A percentile compares a stretch with the other conserved stretches of the same genome.
Conservation (phyloP, 2,329 filamentous ascomycete species). For the Emergomyces pasteurianus region DNA sequence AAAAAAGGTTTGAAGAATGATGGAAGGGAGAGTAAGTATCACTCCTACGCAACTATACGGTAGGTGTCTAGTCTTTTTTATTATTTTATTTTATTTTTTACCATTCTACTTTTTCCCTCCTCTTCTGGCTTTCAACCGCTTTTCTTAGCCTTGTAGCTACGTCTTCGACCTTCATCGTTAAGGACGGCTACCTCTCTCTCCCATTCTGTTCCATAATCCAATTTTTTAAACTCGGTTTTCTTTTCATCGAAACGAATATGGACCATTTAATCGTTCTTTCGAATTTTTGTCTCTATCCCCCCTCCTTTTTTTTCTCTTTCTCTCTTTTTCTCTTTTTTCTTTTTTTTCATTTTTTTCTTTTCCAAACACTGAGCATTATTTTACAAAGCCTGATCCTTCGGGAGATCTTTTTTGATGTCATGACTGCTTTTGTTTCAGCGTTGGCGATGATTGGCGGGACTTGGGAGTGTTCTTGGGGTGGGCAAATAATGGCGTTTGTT, state of each 20-base stretch:
- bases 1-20: constrained; percentile 59
- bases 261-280: background rate
- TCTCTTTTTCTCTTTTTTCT: background rate
- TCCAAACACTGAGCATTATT: background rate
- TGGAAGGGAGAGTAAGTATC: constrained; percentile 54
- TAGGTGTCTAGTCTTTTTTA: constrained; percentile 14
- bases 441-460: background rate
- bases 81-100: background rate
- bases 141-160: background rate
- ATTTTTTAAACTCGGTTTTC: background rate
- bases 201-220: background rate
- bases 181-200: background rate
- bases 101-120: too few species aligned
- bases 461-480: background rate
- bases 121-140: background rate
- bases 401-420: background rate
- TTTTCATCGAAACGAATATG: background rate
- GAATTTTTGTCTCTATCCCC: background rate
- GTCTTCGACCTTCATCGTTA: background rate
- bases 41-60: constrained; percentile 76
- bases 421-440: background rate
- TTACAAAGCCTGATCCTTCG: background rate
- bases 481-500: background rate
- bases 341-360: background rate
- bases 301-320: background rate